A percentile compares a stretch with the other conserved stretches of the same genome.
Conservation (phyloP, 106 monocot genomes). For the Allium fistulosum region DNA sequence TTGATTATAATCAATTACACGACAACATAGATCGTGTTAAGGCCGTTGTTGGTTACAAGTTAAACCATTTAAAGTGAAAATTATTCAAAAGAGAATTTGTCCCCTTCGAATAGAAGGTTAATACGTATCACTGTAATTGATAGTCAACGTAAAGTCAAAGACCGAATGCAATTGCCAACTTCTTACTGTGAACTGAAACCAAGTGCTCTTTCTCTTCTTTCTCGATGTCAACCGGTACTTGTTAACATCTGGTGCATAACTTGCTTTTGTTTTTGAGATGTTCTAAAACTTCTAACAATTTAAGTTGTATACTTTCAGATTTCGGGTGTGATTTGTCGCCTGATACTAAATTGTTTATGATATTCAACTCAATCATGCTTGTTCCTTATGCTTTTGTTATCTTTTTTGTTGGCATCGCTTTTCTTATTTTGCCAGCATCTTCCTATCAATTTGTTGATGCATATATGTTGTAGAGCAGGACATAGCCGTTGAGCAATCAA, state of each 20-base stretch:
- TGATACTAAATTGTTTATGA: slow-evolving; percentile 34
- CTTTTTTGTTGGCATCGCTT: slow-evolving; percentile 24
- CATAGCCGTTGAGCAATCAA: slow-evolving; percentile 25
- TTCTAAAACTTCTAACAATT: slow-evolving; percentile 19
- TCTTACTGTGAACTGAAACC: slow-evolving; percentile 31
- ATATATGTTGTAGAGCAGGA: slow-evolving; percentile 49
- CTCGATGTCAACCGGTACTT: slow-evolving; percentile 29
- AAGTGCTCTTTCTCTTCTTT: slow-evolving; percentile 27
- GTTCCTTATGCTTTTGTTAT: slow-evolving; percentile 33
- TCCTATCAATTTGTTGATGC: slow-evolving; percentile 40
- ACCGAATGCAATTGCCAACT: slow-evolving; percentile 30
- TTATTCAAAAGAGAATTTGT: no score
- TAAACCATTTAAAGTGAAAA: no score
- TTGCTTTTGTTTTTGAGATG: slow-evolving; percentile 22
- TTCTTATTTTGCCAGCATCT: slow-evolving; percentile 30
- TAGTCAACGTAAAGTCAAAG: no score
- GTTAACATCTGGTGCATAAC: slow-evolving; percentile 28
- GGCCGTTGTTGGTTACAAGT: no score
- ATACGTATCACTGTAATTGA: slow-evolving; percentile 1
- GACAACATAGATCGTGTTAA: no score
- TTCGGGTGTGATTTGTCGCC: slow-evolving; percentile 38
- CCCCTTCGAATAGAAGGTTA: no score
- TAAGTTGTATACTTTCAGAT: slow-evolving; percentile 11
- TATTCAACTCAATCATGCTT: slow-evolving; percentile 39
- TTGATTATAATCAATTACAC: no score